Evolutionary conservation across 2,329 filamentous ascomycete genomes (phyloP).

Genomic region (Paramyrothecium roridum): DNA sequence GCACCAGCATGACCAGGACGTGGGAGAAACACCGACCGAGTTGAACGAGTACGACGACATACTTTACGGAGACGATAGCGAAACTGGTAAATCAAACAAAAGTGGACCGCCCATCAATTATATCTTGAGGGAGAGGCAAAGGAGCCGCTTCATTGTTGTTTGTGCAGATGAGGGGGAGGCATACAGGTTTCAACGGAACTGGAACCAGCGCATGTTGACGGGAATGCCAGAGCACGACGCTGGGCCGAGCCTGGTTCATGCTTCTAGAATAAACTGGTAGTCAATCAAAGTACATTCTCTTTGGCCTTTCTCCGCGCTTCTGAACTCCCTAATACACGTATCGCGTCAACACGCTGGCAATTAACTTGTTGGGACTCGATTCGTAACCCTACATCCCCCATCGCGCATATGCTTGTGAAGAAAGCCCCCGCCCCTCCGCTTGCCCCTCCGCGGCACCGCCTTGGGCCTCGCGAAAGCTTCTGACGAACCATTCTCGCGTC

Average conservation of each 20-base stretch:
- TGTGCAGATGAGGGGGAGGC: slow-evolving; percentile 28
- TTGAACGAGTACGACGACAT: slow-evolving; percentile 8
- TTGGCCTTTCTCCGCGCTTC: neutral
- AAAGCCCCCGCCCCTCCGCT: too few species aligned
- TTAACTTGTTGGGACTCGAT: too few species aligned
- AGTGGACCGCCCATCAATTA: slow-evolving; percentile 5
- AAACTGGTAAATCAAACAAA: slow-evolving; percentile 10
- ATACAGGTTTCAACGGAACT: slow-evolving; percentile 36
- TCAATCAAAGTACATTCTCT: slow-evolving; percentile 2
- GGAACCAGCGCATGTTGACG: slow-evolving; percentile 32
- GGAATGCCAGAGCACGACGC: slow-evolving; percentile 5
- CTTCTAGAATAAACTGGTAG: slow-evolving; percentile 29
- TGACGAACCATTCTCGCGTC: neutral
- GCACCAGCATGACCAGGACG: too few species aligned
- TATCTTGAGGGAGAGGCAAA: slow-evolving; percentile 13
- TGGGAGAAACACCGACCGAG: too few species aligned
- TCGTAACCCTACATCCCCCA: too few species aligned
- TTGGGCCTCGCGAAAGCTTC: neutral
- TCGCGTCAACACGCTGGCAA: too few species aligned
- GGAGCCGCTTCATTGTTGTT: slow-evolving; percentile 27
- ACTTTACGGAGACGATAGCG: slow-evolving; percentile 8
- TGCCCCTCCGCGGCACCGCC: too few species aligned
- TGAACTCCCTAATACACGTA: neutral
- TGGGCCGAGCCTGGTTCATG: slow-evolving; percentile 19
- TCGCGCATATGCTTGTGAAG: too few species aligned